phyloP scores from a whole-genome alignment of 2,329 filamentous ascomycete species.

The Scedosporium boydii region DNA sequence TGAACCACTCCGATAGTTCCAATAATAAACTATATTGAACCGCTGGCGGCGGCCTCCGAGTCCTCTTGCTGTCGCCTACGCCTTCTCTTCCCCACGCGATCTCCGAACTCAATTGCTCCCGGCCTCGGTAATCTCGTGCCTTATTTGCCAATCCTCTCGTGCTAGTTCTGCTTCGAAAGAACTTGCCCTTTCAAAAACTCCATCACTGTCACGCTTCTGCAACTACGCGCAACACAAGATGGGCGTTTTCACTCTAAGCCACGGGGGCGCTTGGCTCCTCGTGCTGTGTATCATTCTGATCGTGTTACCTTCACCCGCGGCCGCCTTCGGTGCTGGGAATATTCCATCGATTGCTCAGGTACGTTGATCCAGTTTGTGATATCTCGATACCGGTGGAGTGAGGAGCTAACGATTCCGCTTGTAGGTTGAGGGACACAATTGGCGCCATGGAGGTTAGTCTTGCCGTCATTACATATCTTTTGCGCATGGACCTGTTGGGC shows the following conservation, averaged over 20 bases:
- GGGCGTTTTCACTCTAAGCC: slow-evolving; percentile 34
- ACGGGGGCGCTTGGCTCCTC: slow-evolving; percentile 41
- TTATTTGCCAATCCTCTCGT: neutral
- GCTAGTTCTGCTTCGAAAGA: no score
- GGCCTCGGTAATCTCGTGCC: no score
- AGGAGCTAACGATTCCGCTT: neutral
- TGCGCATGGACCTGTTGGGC: neutral
- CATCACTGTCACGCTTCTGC: neutral
- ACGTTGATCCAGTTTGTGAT: slow-evolving; percentile 3
- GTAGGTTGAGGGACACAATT: slow-evolving; percentile 58
- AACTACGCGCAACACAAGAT: slow-evolving; percentile 22
- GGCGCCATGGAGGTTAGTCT: slow-evolving; percentile 54
- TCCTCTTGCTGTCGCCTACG: neutral
- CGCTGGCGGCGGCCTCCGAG: neutral
- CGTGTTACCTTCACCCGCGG: slow-evolving; percentile 45
- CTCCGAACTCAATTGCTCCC: neutral
- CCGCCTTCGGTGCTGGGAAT: slow-evolving; percentile 61
- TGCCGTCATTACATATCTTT: neutral
- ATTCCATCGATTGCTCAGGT: slow-evolving; percentile 54
- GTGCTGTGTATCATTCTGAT: slow-evolving; percentile 42
- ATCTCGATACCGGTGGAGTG: neutral
- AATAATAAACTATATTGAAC: neutral
- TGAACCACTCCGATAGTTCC: neutral
- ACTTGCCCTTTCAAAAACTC: no score
- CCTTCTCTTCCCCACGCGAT: neutral